Evolutionary conservation across 2,329 filamentous ascomycete genomes (phyloP).

Genomic region (Madurella mycetomatis): DNA sequence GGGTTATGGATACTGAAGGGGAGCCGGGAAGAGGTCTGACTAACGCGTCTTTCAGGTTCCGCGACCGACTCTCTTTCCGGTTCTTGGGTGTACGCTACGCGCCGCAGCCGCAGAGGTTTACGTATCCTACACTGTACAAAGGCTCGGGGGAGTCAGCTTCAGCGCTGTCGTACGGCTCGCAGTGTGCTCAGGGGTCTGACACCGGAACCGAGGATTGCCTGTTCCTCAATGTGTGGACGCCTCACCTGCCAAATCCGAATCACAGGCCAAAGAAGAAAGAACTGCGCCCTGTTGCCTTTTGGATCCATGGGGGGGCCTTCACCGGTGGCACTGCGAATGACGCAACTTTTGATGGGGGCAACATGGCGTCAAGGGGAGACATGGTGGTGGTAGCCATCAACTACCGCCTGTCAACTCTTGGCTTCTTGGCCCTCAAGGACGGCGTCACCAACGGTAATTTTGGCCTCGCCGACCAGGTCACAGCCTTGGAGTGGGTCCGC

Average conservation of each 20-base stretch:
- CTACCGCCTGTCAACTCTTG: conserved; percentile 55
- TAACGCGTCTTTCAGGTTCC: conserved; percentile 32
- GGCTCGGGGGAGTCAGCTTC: conserved; percentile 31
- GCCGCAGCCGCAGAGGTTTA: conserved; percentile 40
- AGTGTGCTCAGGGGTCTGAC: conserved; percentile 37
- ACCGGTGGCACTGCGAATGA: conserved; percentile 42
- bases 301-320: conserved; percentile 52
- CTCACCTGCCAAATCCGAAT: conserved; percentile 33
- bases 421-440: conserved; percentile 52
- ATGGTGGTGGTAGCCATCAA: conserved; percentile 57
- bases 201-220: conserved; percentile 43
- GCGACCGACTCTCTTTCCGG: conserved; percentile 45
- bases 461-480: conserved; percentile 46
- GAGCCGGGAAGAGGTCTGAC: neutral
- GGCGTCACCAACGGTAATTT: conserved; percentile 45
- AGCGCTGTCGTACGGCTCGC: conserved; percentile 35
- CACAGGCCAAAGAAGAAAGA: conserved; percentile 17
- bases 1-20: conserved; percentile 13
- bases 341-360: conserved; percentile 46
- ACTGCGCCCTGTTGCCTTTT: conserved; percentile 36
- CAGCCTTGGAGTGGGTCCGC: conserved; percentile 46
- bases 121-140: conserved; percentile 38
- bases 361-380: conserved; percentile 54
- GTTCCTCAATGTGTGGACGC: conserved; percentile 44
- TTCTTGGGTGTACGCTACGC: conserved; percentile 49